These are phyloP conservation scores for Cladosporium halotolerans DNA, from an alignment of 2,329 filamentous ascomycete species.

Conservation along the genomic window DNA sequence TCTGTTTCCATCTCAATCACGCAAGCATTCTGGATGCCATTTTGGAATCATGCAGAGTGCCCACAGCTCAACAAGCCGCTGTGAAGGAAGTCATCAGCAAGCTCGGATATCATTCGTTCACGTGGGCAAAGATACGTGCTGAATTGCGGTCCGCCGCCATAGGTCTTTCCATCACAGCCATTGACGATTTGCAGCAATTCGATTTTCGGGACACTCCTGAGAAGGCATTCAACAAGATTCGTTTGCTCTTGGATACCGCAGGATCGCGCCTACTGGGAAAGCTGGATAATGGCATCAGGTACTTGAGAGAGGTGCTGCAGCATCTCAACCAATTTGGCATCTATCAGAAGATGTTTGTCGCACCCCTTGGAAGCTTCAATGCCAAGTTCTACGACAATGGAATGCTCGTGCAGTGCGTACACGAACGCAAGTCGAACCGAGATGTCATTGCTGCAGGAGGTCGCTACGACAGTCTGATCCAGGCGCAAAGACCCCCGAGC, in stretches of 20 bases:
- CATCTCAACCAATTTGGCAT: slow-evolving; percentile 73
- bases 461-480: slow-evolving; percentile 83
- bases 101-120: slow-evolving; percentile 72
- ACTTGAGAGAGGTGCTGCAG: slow-evolving; percentile 70
- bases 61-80: slow-evolving; percentile 57
- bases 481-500: slow-evolving; percentile 67
- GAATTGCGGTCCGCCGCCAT: slow-evolving; percentile 76
- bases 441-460: slow-evolving; percentile 91
- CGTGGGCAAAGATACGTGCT: slow-evolving; percentile 74
- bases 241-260: slow-evolving; percentile 49
- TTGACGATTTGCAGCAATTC: slow-evolving; percentile 85
- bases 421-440: slow-evolving; percentile 69
- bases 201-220: slow-evolving; percentile 78
- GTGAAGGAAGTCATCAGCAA: slow-evolving; percentile 82
- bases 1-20: slow-evolving; percentile 90
- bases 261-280: slow-evolving; percentile 15
- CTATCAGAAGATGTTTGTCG: slow-evolving; percentile 72
- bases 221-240: slow-evolving; percentile 61
- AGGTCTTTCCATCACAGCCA: slow-evolving; percentile 77
- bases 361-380: slow-evolving; percentile 79
- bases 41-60: slow-evolving; percentile 84
- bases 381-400: slow-evolving; percentile 85
- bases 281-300: slow-evolving; percentile 46
- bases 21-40: slow-evolving; percentile 78
- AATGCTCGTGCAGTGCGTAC: slow-evolving; percentile 82